Percentiles rank a stretch among this genome's conserved stretches.
phyloP scores from a whole-genome alignment of 2,329 filamentous ascomycete genomes.

The Colletotrichum euphorbiae region DNA sequence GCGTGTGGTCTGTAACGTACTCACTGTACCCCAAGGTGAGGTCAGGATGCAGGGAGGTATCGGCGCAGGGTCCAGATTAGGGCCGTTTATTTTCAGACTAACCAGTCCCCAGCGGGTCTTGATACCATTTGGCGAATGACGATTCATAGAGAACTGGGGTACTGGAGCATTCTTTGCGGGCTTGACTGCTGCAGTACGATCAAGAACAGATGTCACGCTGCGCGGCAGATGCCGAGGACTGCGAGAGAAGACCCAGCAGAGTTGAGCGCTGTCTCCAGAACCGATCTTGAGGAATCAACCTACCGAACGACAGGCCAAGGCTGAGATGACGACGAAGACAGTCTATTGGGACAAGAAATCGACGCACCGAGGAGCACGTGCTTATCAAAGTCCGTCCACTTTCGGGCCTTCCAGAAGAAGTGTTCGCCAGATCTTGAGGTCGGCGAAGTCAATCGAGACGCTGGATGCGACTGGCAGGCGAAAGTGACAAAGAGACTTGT shows the following conservation, averaged over 20 bases:
- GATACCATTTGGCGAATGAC: conserved; percentile 20
- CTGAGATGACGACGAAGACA: neutral
- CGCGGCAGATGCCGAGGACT: conserved; percentile 8
- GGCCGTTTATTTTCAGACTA: conserved; percentile 29
- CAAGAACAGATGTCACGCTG: neutral
- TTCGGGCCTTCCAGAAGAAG: conserved; percentile 16
- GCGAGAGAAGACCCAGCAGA: neutral
- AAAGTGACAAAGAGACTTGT: conserved; percentile 13
- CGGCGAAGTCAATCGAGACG: conserved; percentile 20
- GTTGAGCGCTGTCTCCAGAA: neutral
- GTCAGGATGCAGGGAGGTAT: conserved; percentile 12
- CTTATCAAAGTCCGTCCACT: neutral
- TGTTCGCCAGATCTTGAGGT: conserved; percentile 11
- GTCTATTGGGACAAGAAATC: neutral
- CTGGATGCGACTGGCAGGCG: conserved; percentile 14
- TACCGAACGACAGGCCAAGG: conserved; percentile 5
- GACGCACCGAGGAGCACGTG: neutral
- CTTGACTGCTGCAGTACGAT: neutral
- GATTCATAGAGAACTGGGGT: conserved; percentile 24
- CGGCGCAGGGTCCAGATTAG: conserved; percentile 35
- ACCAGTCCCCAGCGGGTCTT: conserved; percentile 17
- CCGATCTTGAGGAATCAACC: neutral
- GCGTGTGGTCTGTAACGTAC: neutral
- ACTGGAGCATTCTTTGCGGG: neutral
- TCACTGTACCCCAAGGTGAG: neutral